Base-by-base conservation (phyloP, 352 stramenopile species). In the Saprolegnia parasitica region DNA sequence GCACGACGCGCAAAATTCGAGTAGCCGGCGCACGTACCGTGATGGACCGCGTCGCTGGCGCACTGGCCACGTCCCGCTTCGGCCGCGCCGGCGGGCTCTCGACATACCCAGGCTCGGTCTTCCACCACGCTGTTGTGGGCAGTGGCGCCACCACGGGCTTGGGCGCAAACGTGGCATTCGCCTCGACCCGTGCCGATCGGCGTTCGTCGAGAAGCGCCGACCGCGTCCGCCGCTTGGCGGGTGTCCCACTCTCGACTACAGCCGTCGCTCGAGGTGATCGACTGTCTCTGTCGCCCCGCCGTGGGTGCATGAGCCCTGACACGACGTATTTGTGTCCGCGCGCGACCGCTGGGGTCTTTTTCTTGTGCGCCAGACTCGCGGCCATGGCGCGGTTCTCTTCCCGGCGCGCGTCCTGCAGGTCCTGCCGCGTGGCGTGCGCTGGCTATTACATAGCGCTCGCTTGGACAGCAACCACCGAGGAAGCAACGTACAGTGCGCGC, bases 101-200 rank as follows among this genome's bases (percentile, higher is more conserved):
- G 0, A 91, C 78, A 60, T 93, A 91, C 5, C 80, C 84, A 1
- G 74, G 57, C 24, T 77, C 72, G 15, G 72, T 67, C 26, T 74
- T 86, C 84, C 84, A 92, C 84, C 84, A 92, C 46, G 76, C 42
- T 0, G 4, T 52, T 10, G 62, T 20, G 9, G n/a, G n/a, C 5
- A 26, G 45, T 32, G 26, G 29, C 9, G 32, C 40, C 26, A 49
- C 21, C 9, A 26, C 55, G 4, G 21, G 24, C 4, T 50, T 1
- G 5, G 49, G 45, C 45, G 39, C 39, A 24, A 56, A 62, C 15
- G 56, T 32, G 5, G 54, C 9, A 24, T 68, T 67, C 10, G 42
- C 24, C 15, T 10, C 29, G 11, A 72, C 20, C 15, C 49, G 47
- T 35, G 63, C 49, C 5, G 55, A 18, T 18, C 20, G 24, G 23